A percentile compares a stretch with the other conserved stretches of the same genome.
Conservation (phyloP, 129 eudicot species). For the Silybum marianum region DNA sequence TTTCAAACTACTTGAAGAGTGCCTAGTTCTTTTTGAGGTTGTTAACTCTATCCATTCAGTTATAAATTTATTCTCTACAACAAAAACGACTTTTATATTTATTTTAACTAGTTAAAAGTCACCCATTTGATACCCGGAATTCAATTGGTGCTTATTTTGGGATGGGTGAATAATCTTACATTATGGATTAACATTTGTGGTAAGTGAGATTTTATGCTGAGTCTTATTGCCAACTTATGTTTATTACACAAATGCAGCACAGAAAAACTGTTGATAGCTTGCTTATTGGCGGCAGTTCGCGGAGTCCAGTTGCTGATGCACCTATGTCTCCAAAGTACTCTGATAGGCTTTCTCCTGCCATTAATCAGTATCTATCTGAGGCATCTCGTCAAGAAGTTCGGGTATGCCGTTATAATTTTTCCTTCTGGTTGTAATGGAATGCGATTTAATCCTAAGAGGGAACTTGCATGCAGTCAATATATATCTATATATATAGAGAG, state of each 20-base stretch:
- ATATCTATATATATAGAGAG: background rate
- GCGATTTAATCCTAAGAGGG: background rate
- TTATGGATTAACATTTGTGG: constrained; percentile 7
- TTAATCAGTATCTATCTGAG: constrained; percentile 88
- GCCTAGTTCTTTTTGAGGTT: constrained; percentile 94
- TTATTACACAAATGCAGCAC: constrained; percentile 59
- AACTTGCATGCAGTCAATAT: background rate
- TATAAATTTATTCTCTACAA: background rate
- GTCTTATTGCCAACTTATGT: background rate
- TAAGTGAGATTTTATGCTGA: background rate
- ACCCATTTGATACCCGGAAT: background rate
- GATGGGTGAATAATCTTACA: background rate
- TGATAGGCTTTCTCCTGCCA: constrained; percentile 97
- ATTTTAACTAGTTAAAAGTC: constrained; percentile 1
- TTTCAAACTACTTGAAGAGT: constrained; percentile 91
- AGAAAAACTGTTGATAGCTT: constrained; percentile 84
- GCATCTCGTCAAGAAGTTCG: constrained; percentile 97
- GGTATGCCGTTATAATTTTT: constrained; percentile 45
- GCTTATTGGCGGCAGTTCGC: constrained; percentile 92
- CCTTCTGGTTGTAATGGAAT: background rate
- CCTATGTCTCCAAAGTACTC: constrained; percentile 91
- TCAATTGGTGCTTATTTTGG: constrained; percentile 5
- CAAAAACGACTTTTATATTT: background rate
- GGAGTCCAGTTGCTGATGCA: constrained; percentile 76
- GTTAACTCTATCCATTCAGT: background rate